Conservation (phyloP, 495 filamentous ascomycete genomes). For the Xylaria nigripes region DNA sequence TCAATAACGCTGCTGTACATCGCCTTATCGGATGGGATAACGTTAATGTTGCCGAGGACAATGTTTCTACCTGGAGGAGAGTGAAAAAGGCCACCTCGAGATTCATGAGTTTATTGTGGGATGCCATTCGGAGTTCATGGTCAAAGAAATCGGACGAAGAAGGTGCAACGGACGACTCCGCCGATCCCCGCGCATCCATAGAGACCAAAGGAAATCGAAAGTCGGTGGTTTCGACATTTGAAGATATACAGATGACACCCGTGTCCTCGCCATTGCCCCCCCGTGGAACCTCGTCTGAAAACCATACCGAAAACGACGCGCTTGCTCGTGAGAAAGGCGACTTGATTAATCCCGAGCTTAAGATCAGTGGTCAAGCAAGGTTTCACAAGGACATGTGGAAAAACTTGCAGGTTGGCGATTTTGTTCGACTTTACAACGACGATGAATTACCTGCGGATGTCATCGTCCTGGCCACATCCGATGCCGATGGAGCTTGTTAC, state of each 20-base stretch:
- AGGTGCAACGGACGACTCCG: slow-evolving; percentile 6
- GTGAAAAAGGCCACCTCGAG: slow-evolving; percentile 85
- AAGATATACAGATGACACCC: slow-evolving; percentile 88
- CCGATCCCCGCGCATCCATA: slow-evolving; percentile 54
- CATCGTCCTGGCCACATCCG: slow-evolving; percentile 91
- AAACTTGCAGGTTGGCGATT: slow-evolving; percentile 90
- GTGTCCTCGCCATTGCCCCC: slow-evolving; percentile 72
- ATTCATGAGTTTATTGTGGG: slow-evolving; percentile 50
- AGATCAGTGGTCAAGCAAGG: slow-evolving; percentile 44
- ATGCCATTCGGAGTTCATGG: slow-evolving; percentile 28
- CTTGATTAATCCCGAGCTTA: slow-evolving; percentile 39
- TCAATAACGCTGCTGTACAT: slow-evolving; percentile 96
- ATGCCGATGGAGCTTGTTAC: slow-evolving; percentile 90
- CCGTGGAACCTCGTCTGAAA: slow-evolving; percentile 30
- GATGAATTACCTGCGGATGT: slow-evolving; percentile 94
- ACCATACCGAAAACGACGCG: slow-evolving; percentile 59
- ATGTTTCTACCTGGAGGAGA: slow-evolving; percentile 75
- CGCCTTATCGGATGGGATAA: slow-evolving; percentile 82
- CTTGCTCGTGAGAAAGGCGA: slow-evolving; percentile 36
- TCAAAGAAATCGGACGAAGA: slow-evolving; percentile 35
- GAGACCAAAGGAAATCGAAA: slow-evolving; percentile 53
- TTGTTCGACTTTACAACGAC: slow-evolving; percentile 91
- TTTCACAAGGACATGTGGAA: slow-evolving; percentile 97
- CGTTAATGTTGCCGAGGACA: slow-evolving; percentile 84
- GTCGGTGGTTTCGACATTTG: slow-evolving; percentile 48